A percentile compares a stretch with the other conserved stretches of the same genome.
Evolutionary conservation across 805 yeast genomes (phyloP).

Genomic region (Kluyveromyces lactis): DNA sequence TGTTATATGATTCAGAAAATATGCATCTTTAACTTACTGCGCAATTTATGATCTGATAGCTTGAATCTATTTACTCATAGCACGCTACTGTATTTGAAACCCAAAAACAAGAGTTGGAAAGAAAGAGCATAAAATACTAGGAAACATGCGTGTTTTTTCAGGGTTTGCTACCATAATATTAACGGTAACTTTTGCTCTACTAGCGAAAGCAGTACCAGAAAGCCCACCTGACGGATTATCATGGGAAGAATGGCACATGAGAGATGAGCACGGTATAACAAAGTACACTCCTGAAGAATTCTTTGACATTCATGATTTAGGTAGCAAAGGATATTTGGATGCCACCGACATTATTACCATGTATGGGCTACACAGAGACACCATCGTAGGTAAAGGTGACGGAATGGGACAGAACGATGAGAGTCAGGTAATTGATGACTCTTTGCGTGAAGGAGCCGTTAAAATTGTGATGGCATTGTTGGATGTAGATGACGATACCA

Average conservation of each 20-base stretch:
- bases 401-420: conserved; percentile 80
- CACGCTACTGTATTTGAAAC: no score
- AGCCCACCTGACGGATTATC: conserved; percentile 43
- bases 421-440: conserved; percentile 49
- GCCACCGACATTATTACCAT: conserved; percentile 61
- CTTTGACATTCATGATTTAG: conserved; percentile 72
- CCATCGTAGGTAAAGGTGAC: conserved; percentile 77
- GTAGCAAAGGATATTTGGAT: conserved; percentile 48
- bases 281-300: conserved; percentile 66
- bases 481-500: conserved; percentile 60
- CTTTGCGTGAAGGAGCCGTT: conserved; percentile 47
- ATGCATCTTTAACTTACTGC: no score
- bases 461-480: conserved; percentile 46
- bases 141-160: no score
- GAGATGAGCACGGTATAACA: conserved; percentile 74
- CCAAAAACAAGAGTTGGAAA: no score
- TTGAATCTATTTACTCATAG: no score
- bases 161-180: background rate
- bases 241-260: conserved; percentile 91
- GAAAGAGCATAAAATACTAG: no score
- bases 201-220: conserved; percentile 23
- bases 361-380: conserved; percentile 70
- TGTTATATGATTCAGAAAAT: no score
- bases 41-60: no score
- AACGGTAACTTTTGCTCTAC: background rate